Evolutionary conservation across 352 stramenopile genomes (phyloP), one percentile per base, ranked within the genome.

Genomic region (Phytophthora citrophthora): DNA sequence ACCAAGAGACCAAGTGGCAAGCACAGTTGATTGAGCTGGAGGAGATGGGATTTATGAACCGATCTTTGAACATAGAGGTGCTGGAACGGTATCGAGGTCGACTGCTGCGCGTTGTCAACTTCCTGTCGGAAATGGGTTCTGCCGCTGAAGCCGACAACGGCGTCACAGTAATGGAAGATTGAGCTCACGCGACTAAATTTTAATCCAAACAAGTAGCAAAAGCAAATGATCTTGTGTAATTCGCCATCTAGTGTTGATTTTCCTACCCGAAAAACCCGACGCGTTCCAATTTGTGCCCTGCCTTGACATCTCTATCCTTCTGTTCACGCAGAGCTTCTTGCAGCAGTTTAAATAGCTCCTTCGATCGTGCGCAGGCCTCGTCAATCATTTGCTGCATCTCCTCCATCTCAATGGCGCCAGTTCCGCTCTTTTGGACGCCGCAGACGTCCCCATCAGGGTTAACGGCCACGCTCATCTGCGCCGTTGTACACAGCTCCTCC

Each of bases 361-460:
- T 85, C 18, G 84, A 86, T 8, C 78, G 68, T 56, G 79, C 76
- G 59, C 74, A 85, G 13, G 82, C 82, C 55, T 91, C 80, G 45
- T 93, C 85, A 54, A 91, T 73, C 81, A 93, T 93, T 29, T 82
- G 69, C 69, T 93, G 82, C 81, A 90, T 88, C 58, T 93, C 85
- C 16, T 83, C 76, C 66, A 89, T 77, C 40, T 88, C 82, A 16
- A 93, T 78, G 16, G 85, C 82, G 16, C 82, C 85, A 4, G 68
- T 64, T 6, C 85, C 85, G 47, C 79, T 89, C 75, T 92, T 94
- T 61, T 94, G 85, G 15, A 92, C 73, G 44, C 85, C 85, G 46
- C 83, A 91, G 31, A 94, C 80, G 15, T 65, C 72, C 10, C 80
- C 76, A 10, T 64, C 74, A 5, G 73, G 79, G 54, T 94, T 77